Percentiles rank a stretch among this genome's conserved stretches.
Evolutionary conservation across 1,139 yeast species (phyloP).

Genomic region (Taphrina flavorubra): DNA sequence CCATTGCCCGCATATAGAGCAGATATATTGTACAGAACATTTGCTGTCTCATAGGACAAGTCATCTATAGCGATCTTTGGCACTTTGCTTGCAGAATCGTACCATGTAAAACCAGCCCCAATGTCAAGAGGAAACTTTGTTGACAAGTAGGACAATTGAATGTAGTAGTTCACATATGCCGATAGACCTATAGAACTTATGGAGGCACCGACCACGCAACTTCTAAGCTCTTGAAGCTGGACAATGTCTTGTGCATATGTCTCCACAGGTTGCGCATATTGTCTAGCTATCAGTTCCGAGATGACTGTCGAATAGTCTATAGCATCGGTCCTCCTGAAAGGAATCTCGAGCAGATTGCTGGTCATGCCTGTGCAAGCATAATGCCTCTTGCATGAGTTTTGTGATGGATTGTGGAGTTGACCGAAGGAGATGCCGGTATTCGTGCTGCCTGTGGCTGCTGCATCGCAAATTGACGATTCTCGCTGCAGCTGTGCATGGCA

Average conservation of each 20-base stretch:
- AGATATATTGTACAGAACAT: conserved; percentile 72
- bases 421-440: not conserved
- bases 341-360: conserved; percentile 16
- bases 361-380: not conserved
- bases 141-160: conserved; percentile 5
- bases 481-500: too few relatives aligned
- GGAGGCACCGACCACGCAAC: not conserved
- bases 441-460: not conserved
- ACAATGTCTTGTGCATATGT: not conserved
- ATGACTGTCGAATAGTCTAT: conserved; percentile 43
- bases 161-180: not conserved
- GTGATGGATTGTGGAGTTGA: conserved; percentile 10
- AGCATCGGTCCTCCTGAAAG: conserved; percentile 23
- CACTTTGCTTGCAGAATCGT: not conserved
- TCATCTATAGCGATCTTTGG: not conserved
- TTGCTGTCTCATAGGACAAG: conserved; percentile 63
- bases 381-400: not conserved
- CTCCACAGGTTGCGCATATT: conserved; percentile 19
- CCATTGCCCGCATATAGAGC: conserved; percentile 67
- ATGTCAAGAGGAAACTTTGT: conserved; percentile 17
- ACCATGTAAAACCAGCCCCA: conserved; percentile 14
- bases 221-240: conserved; percentile 16
- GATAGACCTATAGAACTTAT: not conserved
- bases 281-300: not conserved
- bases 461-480: too few relatives aligned